These are phyloP conservation scores for Wallacemonas rigidus DNA, from an alignment of 208 protist genomes.

Conservation along the genomic window DNA sequence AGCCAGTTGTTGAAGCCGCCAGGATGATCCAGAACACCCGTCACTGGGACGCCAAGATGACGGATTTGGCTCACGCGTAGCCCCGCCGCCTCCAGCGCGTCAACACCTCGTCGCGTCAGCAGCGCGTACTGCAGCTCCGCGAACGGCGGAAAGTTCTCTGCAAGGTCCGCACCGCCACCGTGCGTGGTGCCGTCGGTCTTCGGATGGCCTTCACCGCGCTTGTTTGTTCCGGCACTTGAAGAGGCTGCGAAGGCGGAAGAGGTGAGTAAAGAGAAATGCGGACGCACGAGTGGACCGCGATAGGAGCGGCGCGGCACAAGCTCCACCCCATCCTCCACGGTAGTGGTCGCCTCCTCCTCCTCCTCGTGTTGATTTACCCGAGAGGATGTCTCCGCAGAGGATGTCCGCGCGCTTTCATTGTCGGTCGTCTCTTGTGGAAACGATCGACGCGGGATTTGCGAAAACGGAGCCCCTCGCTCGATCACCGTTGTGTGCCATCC, in stretches of 20 bases:
- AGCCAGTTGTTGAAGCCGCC: slow-evolving; percentile 86
- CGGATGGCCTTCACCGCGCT: no score
- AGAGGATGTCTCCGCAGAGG: background rate
- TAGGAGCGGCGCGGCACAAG: background rate
- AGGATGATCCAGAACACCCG: slow-evolving; percentile 85
- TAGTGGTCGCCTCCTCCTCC: background rate
- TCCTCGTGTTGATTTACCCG: background rate
- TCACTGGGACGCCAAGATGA: slow-evolving; percentile 59
- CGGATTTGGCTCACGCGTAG: slow-evolving; percentile 50
- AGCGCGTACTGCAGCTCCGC: slow-evolving; percentile 76
- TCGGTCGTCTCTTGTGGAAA: background rate
- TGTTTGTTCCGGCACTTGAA: no score
- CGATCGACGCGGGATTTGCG: background rate
- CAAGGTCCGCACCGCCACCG: background rate
- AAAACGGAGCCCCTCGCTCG: slow-evolving; percentile 49
- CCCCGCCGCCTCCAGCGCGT: slow-evolving; percentile 74
- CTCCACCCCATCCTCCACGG: background rate
- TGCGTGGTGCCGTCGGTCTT: background rate
- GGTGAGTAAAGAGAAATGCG: slow-evolving; percentile 13
- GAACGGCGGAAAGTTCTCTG: slow-evolving; percentile 35
- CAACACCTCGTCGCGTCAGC: slow-evolving; percentile 71
- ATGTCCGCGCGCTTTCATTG: background rate
- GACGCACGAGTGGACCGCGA: slow-evolving; percentile 15
- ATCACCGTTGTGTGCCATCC: slow-evolving; percentile 90
- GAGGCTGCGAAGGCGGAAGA: slow-evolving; percentile 4